Conservation (phyloP, 768 basidiomycete genomes). For the Tricholoma sp. region DNA sequence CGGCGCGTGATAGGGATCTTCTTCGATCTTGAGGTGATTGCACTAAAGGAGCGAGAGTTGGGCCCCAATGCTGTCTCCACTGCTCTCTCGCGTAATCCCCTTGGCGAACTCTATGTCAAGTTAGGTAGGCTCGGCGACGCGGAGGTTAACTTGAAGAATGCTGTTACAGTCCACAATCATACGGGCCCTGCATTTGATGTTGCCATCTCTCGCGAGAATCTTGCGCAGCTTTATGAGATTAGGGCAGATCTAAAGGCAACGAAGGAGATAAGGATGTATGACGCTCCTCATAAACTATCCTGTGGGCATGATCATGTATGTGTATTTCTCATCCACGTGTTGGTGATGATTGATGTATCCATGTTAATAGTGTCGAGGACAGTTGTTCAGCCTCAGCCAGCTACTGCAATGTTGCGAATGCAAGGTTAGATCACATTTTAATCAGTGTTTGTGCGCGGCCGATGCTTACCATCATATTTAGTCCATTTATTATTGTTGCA, state of each 20-base stretch:
- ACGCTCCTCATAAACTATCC: slow-evolving; percentile 17
- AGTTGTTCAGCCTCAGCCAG: slow-evolving; percentile 8
- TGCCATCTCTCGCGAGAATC: slow-evolving; percentile 32
- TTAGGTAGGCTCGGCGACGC: slow-evolving; percentile 31
- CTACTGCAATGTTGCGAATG: slow-evolving; percentile 21
- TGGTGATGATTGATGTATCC: background rate
- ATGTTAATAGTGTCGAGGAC: slow-evolving; percentile 18
- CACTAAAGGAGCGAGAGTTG: slow-evolving; percentile 16
- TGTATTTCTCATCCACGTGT: background rate
- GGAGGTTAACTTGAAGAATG: slow-evolving; percentile 29
- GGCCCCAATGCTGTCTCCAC: slow-evolving; percentile 19
- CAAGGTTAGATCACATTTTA: slow-evolving; percentile 13
- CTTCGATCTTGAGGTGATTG: slow-evolving; percentile 24
- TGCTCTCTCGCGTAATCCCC: slow-evolving; percentile 26
- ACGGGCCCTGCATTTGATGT: slow-evolving; percentile 23
- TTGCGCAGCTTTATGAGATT: slow-evolving; percentile 30
- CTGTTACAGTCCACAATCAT: slow-evolving; percentile 20
- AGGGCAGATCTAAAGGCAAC: slow-evolving; percentile 25
- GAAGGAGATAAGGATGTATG: slow-evolving; percentile 21
- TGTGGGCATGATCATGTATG: background rate
- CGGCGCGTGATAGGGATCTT: slow-evolving; percentile 2
- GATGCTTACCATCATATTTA: background rate
- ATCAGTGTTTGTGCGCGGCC: background rate
- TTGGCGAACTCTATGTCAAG: slow-evolving; percentile 31
- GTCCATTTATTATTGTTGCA: slow-evolving; percentile 8